Evolutionary conservation across 2,329 filamentous ascomycete genomes (phyloP).

Genomic region (Botrytis hyacinthi): DNA sequence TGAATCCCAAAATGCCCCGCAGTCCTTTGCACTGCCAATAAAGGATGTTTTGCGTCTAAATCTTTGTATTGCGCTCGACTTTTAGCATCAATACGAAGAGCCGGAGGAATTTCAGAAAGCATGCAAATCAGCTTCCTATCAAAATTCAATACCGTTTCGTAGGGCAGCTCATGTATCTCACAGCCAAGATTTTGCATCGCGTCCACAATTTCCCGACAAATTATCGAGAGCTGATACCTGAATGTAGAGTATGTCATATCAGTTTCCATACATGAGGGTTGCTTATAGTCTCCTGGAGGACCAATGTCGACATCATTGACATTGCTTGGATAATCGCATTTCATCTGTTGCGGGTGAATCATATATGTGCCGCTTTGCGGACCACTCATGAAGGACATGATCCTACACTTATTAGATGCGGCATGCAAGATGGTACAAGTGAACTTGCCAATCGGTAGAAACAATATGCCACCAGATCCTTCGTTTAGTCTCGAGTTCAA

Average conservation of each 20-base stretch:
- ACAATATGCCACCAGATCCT: slow-evolving; percentile 45
- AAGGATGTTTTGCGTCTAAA: slow-evolving; percentile 18
- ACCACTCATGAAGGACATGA: slow-evolving; percentile 40
- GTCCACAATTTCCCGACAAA: slow-evolving; percentile 42
- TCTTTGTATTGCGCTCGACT: slow-evolving; percentile 15
- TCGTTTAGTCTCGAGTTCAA: slow-evolving; percentile 40
- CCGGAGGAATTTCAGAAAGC: slow-evolving; percentile 36
- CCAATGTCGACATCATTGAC: slow-evolving; percentile 40
- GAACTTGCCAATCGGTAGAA: slow-evolving; percentile 40
- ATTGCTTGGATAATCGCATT: slow-evolving; percentile 41
- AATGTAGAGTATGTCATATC: slow-evolving; percentile 43
- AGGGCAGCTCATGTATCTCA: slow-evolving; percentile 31
- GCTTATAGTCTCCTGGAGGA: slow-evolving; percentile 25
- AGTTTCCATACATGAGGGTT: slow-evolving; percentile 29
- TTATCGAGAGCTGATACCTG: slow-evolving; percentile 38
- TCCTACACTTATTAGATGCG: slow-evolving; percentile 28
- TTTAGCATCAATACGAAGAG: slow-evolving; percentile 36
- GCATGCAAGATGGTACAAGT: neutral
- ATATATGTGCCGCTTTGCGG: slow-evolving; percentile 41
- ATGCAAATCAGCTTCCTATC: slow-evolving; percentile 39
- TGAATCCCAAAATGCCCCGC: slow-evolving; percentile 40
- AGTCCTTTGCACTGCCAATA: slow-evolving; percentile 39
- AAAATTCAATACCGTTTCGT: slow-evolving; percentile 39
- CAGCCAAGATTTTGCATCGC: slow-evolving; percentile 33
- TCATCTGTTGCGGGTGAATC: slow-evolving; percentile 42